Evolutionary conservation across 768 basidiomycete genomes (phyloP), one percentile per base, ranked within the genome.

Genomic region (Thelephora ganbajun): DNA sequence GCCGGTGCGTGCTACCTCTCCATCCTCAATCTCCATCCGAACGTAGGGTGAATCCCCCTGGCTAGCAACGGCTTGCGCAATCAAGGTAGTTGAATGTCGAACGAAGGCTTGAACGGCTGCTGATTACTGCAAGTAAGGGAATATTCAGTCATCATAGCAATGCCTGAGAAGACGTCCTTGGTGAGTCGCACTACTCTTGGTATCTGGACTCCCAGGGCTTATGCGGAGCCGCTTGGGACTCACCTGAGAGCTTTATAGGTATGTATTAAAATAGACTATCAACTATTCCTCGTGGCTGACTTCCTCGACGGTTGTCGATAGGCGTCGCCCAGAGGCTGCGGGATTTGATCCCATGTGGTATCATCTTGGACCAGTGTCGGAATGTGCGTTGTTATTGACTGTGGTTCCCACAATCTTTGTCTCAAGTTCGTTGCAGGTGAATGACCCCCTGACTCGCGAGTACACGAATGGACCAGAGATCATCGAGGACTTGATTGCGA

Each of bases 131-230:
- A 79, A 76, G 76, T 41, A 41, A 80, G 89, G 88, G 87, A 86
- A 68, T 90, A 90, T 77, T 77, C 84, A 35, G 80, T 88, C 51
- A 84, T 91, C 58, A 90, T 90, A 63, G 83, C 82, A 53, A 68
- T 96, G 63, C 93, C 93, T 34, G 80, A 90, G 61, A 97, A 97
- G 69, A 98, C 97, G 94, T 91, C 88, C 4, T 63, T 79, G 48
- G 80, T 81, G 54, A 44, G 76, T 57, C 51, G 19, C 16, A 12
- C 33, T 11, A n/a, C 43, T 16, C 41, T 4, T 30, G 12, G 19
- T 11, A 11, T 18, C 23, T 30, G 22, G 16, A 12, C 33, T 39
- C 3, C 39, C 41, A 18, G 5, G 2, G 39, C 30, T 26, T 13
- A 20, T 12, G 22, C 11, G 83, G 83, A 47, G 90, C 86, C 1